Percentiles rank a stretch among this genome's conserved stretches.
Evolutionary conservation across 371 early-diverging fungal genomes (phyloP).

Genomic region (Mortierella sp.): DNA sequence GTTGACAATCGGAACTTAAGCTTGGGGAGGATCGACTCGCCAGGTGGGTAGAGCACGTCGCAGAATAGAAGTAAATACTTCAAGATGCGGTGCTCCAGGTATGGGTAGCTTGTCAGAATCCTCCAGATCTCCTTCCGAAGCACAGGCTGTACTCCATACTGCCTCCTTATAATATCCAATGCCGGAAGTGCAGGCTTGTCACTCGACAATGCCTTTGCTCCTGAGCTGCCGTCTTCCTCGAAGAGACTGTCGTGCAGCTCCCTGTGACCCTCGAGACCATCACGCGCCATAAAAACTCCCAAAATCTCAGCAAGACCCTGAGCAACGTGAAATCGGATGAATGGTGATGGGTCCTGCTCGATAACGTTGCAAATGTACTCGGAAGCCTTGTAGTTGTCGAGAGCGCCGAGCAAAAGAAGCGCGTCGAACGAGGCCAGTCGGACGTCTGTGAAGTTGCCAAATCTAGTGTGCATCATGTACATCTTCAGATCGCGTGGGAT

Average conservation of each 20-base stretch:
- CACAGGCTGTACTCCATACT: constrained; percentile 45
- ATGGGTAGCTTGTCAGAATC: constrained; percentile 44
- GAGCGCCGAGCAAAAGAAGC: constrained; percentile 73
- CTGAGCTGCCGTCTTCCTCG: constrained; percentile 41
- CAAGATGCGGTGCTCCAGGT: constrained; percentile 67
- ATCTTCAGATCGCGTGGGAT: constrained; percentile 75
- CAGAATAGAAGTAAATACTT: constrained; percentile 72
- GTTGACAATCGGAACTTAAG: constrained; percentile 62
- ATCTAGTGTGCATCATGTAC: constrained; percentile 75
- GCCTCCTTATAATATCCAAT: constrained; percentile 29
- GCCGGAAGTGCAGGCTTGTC: constrained; percentile 23
- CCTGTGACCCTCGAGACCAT: constrained; percentile 23
- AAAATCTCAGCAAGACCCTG: constrained; percentile 64
- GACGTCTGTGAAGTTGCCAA: constrained; percentile 76
- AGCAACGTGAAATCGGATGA: constrained; percentile 67
- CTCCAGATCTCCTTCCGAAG: constrained; percentile 47
- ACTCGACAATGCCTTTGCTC: constrained; percentile 17
- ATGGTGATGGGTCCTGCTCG: constrained; percentile 70
- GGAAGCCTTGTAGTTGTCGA: constrained; percentile 62
- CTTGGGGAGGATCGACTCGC: constrained; percentile 66
- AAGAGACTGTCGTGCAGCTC: constrained; percentile 39
- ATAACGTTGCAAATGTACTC: constrained; percentile 71
- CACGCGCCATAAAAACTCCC: constrained; percentile 63
- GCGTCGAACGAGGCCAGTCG: constrained; percentile 78
- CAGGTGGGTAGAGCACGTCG: constrained; percentile 72